Conservation (phyloP, 129 eudicot genomes). For the Tagetes erecta region DNA sequence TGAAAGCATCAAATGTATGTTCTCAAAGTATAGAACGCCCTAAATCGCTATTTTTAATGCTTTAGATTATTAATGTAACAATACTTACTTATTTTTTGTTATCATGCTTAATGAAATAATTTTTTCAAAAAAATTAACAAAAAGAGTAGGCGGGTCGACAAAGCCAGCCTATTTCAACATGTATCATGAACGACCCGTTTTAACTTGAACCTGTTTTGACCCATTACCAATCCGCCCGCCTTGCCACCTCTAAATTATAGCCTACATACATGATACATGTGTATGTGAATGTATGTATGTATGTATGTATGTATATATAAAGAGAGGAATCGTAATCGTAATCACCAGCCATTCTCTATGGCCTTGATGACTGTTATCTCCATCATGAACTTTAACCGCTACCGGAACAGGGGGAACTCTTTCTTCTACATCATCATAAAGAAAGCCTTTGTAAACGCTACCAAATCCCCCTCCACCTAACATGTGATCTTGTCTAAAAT, state of each 20-base stretch:
- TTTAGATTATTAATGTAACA: not conserved
- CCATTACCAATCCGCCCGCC: not conserved
- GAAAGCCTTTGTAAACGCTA: conserved; percentile 81
- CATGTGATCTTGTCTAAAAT: conserved; percentile 89
- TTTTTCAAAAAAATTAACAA: not conserved
- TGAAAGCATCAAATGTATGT: not conserved
- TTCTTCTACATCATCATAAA: conserved; percentile 51
- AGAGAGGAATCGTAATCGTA: not conserved
- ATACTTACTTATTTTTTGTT: not conserved
- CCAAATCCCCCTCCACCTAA: conserved; percentile 97
- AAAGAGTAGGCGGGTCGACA: not conserved
- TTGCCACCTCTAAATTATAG: not conserved
- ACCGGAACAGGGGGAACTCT: conserved; percentile 65
- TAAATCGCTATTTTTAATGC: not conserved
- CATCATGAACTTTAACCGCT: conserved; percentile 96
- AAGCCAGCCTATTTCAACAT: not conserved
- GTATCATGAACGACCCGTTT: not conserved
- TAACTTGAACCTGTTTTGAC: not conserved
- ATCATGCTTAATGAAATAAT: not conserved
- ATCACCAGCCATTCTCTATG: conserved; percentile 96
- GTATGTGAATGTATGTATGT: not conserved
- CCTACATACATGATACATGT: not conserved
- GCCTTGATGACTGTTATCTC: conserved; percentile 88
- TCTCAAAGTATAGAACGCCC: not conserved
- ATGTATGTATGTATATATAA: not conserved